phyloP scores from a whole-genome alignment of 176 grass and related monocot species.

The Oryza australiensis region DNA sequence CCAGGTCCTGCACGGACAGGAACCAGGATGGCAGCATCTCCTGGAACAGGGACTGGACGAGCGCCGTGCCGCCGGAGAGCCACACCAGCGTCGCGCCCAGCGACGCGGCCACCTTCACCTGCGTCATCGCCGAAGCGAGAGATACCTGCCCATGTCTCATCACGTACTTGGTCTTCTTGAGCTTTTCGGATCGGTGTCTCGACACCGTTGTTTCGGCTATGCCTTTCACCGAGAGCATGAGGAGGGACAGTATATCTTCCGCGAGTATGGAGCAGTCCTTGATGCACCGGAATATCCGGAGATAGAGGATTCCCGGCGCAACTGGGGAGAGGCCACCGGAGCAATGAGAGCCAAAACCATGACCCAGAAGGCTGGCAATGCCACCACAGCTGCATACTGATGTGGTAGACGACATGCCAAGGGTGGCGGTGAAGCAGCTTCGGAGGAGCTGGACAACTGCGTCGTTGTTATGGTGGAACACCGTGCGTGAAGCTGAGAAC shows the following conservation, averaged over 20 bases:
- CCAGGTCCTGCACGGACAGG: slow-evolving; percentile 59
- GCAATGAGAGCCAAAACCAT: slow-evolving; percentile 88
- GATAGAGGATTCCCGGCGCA: slow-evolving; percentile 92
- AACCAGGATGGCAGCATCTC: slow-evolving; percentile 98
- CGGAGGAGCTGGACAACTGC: slow-evolving; percentile 81
- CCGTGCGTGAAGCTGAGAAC: slow-evolving; percentile 91
- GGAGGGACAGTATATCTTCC: slow-evolving; percentile 66
- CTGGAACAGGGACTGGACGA: slow-evolving; percentile 82
- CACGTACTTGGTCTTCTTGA: slow-evolving; percentile 70
- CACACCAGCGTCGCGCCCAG: slow-evolving; percentile 81
- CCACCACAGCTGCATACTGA: slow-evolving; percentile 66
- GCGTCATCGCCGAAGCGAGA: slow-evolving; percentile 65
- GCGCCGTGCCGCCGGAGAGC: slow-evolving; percentile 76
- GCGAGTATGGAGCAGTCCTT: slow-evolving; percentile 87
- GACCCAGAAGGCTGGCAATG: slow-evolving; percentile 85
- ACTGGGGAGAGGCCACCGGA: slow-evolving; percentile 87
- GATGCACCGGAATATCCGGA: slow-evolving; percentile 84
- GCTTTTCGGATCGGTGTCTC: slow-evolving; percentile 45
- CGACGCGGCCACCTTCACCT: slow-evolving; percentile 73
- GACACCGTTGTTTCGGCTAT: slow-evolving; percentile 60
- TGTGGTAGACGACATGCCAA: slow-evolving; percentile 56
- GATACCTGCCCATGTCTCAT: slow-evolving; percentile 70
- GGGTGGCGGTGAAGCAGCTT: slow-evolving; percentile 75
- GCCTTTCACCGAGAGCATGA: slow-evolving; percentile 88
- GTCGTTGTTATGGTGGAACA: slow-evolving; percentile 94